Evolutionary conservation across 192 early-diverging fungal genomes (phyloP).

Genomic region (Backusella liffmaniae): DNA sequence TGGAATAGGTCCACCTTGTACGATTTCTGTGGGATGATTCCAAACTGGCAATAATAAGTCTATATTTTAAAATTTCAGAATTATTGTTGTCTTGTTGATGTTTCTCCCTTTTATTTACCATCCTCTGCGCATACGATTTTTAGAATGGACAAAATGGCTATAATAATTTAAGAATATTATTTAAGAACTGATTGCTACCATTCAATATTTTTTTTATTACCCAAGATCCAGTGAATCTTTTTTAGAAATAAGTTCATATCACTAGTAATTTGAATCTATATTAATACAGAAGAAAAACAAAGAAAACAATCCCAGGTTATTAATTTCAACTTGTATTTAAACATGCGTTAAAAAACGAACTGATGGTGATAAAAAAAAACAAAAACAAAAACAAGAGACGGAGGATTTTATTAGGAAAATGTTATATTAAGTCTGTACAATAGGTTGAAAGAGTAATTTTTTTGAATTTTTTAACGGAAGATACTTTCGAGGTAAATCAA

Average conservation of each 20-base stretch:
- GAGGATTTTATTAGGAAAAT: neutral
- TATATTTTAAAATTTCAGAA: neutral
- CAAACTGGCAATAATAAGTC: constrained; percentile 30
- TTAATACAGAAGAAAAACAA: neutral
- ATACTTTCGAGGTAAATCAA: constrained; percentile 29
- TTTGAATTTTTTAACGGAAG: constrained; percentile 20
- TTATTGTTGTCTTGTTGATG: neutral
- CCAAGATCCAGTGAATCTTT: neutral
- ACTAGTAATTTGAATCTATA: neutral
- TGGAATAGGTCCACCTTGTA: constrained; percentile 19
- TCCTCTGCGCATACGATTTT: constrained; percentile 1
- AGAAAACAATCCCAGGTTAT: neutral
- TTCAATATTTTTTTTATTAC: neutral
- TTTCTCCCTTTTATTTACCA: neutral
- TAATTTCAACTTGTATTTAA: constrained; percentile 3
- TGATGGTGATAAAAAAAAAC: neutral
- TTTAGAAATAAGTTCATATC: neutral
- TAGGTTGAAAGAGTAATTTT: constrained; percentile 4
- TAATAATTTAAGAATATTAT: neutral
- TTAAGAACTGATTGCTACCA: neutral
- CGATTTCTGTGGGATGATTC: constrained; percentile 32
- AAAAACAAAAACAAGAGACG: neutral
- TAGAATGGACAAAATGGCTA: neutral
- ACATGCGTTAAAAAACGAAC: neutral
- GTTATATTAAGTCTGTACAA: neutral